phyloP scores from a whole-genome alignment of 768 basidiomycete species.

The Boletus speciosus region DNA sequence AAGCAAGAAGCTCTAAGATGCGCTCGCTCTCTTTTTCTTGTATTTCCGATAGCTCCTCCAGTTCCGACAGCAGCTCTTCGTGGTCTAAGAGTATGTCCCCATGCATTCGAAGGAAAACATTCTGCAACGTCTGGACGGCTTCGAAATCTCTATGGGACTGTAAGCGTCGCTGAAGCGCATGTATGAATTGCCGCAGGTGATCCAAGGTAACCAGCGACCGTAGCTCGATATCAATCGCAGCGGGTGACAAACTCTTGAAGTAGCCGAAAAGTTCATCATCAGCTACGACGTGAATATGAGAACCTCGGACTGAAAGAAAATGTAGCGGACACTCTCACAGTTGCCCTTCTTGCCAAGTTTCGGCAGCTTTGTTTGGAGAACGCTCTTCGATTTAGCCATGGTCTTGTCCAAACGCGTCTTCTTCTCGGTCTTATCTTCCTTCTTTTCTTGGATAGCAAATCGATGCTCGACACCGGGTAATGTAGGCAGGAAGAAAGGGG shows the following conservation, averaged over 20 bases:
- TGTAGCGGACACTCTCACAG: constrained; percentile 51
- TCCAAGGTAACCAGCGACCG: constrained; percentile 69
- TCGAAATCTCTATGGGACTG: constrained; percentile 87
- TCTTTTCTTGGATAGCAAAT: constrained; percentile 57
- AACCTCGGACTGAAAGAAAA: constrained; percentile 3
- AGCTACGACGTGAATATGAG: constrained; percentile 26
- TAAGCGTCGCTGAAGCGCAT: constrained; percentile 70
- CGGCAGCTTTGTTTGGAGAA: constrained; percentile 64
- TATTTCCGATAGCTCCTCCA: constrained; percentile 58
- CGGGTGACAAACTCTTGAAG: constrained; percentile 83
- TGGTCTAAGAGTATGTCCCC: constrained; percentile 76
- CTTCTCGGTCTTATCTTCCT: constrained; percentile 37
- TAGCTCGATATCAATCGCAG: constrained; percentile 87
- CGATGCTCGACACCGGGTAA: constrained; percentile 82
- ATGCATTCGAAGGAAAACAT: constrained; percentile 81
- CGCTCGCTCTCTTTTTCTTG: constrained; percentile 78
- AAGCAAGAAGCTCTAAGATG: constrained; percentile 69
- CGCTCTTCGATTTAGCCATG: constrained; percentile 53
- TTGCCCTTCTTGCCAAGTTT: constrained; percentile 54
- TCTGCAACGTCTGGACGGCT: constrained; percentile 85
- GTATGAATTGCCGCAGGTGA: constrained; percentile 64
- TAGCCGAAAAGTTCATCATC: constrained; percentile 84
- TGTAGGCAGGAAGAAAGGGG: constrained; percentile 96
- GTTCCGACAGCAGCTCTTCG: constrained; percentile 51
- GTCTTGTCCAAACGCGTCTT: constrained; percentile 52